Base-by-base conservation (phyloP, 1,139 yeast genomes). In the Lodderomyces metapsilosis region DNA sequence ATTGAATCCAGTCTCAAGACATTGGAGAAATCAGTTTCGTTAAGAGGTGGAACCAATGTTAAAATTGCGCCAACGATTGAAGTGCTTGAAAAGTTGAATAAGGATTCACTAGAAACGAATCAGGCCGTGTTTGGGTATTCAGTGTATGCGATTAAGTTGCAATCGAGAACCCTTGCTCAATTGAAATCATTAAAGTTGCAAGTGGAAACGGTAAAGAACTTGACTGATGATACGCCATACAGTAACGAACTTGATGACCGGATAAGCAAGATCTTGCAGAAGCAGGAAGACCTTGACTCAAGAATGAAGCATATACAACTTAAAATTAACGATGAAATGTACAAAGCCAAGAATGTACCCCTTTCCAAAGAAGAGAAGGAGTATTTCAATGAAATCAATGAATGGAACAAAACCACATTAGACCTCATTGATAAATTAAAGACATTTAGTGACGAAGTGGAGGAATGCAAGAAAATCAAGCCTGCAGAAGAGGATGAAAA, bases 301-400 rank as follows among this genome's bases (percentile, higher is more conserved):
- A 60, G 63, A 42, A 49, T 61, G 13, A 41, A 48, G 2, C 30
- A 21, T 1, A 42, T 69, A 20, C 64, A 64, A 39, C 40, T 44
- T 4, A 61, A 53, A 39, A 45, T 70, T 4, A 50, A 53, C n/a
- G 47, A 50, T 3, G 49, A 51, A 13, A 41, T 54, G 10, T 58
- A 53, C 32, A 51, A 54, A 10, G 40, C 48, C 4, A 54, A 52
- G 23, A 46, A 61, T 1, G 46, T 64, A 10, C 74, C 74, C 3
- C 49, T 71, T 16, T 66, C 74, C 0, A 50, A 53, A 4, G 62
- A 62, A 5, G 78, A 72, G 46, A 58, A 50, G 36, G 40, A 44
- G 4, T 72, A 76, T 75, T 61, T 66, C 38, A 56, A 56, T 27
- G 76, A 72, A 44, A 53, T 72, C 22, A 68, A 71, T 43, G 27